Conservation (phyloP, 2,329 filamentous ascomycete species). For the Pleochaeta shiraiana region DNA sequence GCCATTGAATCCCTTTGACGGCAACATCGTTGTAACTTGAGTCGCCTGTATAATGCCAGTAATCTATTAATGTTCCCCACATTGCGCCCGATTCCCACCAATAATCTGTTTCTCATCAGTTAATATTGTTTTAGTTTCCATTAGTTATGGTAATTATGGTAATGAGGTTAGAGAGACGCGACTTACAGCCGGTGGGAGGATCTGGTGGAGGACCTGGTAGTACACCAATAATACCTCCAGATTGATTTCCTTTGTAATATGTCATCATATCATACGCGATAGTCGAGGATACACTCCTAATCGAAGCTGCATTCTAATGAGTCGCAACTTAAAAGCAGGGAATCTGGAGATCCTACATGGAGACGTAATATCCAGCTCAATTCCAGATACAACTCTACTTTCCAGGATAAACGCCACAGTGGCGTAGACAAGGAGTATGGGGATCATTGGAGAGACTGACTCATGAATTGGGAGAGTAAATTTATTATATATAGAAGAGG, state of each 20-base stretch:
- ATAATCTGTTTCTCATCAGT: slow-evolving; percentile 24
- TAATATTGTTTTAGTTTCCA: not conserved
- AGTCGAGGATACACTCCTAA: slow-evolving; percentile 16
- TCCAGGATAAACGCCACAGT: slow-evolving; percentile 11
- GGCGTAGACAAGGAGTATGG: slow-evolving; percentile 11
- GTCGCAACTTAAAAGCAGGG: not conserved
- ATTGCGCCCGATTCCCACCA: slow-evolving; percentile 41
- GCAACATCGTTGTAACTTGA: slow-evolving; percentile 32
- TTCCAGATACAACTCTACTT: slow-evolving; percentile 17
- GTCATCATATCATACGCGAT: slow-evolving; percentile 20
- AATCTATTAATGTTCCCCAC: slow-evolving; percentile 37
- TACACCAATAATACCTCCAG: slow-evolving; percentile 26
- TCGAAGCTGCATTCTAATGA: slow-evolving; percentile 20
- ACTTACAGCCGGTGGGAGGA: slow-evolving; percentile 16
- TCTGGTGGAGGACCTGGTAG: slow-evolving; percentile 24
- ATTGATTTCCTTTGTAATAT: slow-evolving; percentile 22
- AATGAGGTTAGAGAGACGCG: not conserved
- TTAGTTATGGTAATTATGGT: not conserved
- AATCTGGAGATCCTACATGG: slow-evolving; percentile 9
- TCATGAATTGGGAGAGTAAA: not conserved
- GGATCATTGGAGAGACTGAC: slow-evolving; percentile 10
- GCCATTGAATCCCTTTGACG: slow-evolving; percentile 32
- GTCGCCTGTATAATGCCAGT: slow-evolving; percentile 40
- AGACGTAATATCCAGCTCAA: slow-evolving; percentile 14
- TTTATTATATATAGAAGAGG: not conserved